Evolutionary conservation across 257 asterid species (phyloP).

Genomic region (Euphrasia confusa): DNA sequence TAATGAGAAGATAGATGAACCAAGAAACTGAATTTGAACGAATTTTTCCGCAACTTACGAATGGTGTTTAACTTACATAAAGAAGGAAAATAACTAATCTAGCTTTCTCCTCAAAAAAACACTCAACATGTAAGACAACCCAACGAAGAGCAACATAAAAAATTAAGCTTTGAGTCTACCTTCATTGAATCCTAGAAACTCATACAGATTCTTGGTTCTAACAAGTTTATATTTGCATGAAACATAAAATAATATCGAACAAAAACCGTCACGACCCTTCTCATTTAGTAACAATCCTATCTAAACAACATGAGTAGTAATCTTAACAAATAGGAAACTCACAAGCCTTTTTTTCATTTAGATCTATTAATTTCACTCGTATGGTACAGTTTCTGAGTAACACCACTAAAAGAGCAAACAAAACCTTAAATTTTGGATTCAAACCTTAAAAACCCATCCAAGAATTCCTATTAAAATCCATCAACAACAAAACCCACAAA

Average conservation of each 20-base stretch:
- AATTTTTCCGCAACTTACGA: background rate
- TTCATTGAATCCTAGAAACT: conserved; percentile 9
- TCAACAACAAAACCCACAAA: conserved; percentile 20
- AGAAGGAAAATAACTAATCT: background rate
- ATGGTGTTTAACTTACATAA: background rate
- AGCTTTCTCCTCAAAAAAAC: conserved; percentile 5
- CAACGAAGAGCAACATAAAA: conserved; percentile 13
- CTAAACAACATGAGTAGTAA: background rate
- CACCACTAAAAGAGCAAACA: conserved; percentile 14
- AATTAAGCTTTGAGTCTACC: background rate
- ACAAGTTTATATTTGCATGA: background rate
- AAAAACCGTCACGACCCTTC: no score
- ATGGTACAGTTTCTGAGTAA: conserved; percentile 17
- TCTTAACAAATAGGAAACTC: background rate
- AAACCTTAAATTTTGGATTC: background rate
- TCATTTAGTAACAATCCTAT: background rate
- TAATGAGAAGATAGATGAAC: conserved; percentile 4
- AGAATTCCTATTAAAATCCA: no score
- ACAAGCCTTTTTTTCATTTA: conserved; percentile 5
- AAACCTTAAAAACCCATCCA: no score
- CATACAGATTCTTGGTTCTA: conserved; percentile 7
- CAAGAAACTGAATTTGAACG: background rate
- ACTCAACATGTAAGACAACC: background rate
- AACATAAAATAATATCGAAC: no score
- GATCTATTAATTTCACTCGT: background rate